phyloP scores from a whole-genome alignment of 345 rosid species.

The Hibiscus mutabilis region DNA sequence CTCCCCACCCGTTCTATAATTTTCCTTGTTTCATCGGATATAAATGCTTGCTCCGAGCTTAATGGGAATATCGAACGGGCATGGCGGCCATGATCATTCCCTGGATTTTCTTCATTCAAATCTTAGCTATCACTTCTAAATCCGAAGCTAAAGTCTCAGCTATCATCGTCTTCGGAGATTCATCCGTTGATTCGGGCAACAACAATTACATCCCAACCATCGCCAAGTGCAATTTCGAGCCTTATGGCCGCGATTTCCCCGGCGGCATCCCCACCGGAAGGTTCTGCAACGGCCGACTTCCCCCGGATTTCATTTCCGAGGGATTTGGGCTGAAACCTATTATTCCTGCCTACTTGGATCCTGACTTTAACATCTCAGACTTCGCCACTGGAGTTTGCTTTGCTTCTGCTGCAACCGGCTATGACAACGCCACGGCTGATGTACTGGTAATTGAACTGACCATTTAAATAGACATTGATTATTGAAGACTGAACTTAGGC shows the following conservation, averaged over 20 bases:
- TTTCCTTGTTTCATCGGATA: background rate
- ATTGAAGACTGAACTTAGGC: too few relatives aligned
- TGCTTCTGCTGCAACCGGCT: conserved; percentile 61
- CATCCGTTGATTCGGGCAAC: conserved; percentile 58
- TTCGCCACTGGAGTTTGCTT: conserved; percentile 60
- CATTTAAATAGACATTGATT: background rate
- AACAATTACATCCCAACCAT: conserved; percentile 48
- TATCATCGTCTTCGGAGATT: conserved; percentile 59
- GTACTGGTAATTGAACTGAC: conserved; percentile 30
- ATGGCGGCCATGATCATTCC: background rate
- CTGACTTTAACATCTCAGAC: conserved; percentile 36
- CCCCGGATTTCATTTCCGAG: conserved; percentile 51
- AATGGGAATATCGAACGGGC: background rate
- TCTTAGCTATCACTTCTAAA: background rate
- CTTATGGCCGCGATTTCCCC: conserved; percentile 53
- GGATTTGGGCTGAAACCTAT: conserved; percentile 43
- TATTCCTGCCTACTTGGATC: conserved; percentile 59
- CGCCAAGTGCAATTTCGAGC: conserved; percentile 48
- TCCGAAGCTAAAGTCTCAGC: conserved; percentile 41
- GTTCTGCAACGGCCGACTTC: conserved; percentile 55
- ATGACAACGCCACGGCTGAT: conserved; percentile 48
- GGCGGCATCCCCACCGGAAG: conserved; percentile 49
- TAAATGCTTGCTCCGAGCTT: background rate
- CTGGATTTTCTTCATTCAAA: conserved; percentile 8
- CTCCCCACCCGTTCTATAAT: too few relatives aligned